Base-by-base conservation (phyloP, 2,329 filamentous ascomycete species). In the Hypoxylon sp. region DNA sequence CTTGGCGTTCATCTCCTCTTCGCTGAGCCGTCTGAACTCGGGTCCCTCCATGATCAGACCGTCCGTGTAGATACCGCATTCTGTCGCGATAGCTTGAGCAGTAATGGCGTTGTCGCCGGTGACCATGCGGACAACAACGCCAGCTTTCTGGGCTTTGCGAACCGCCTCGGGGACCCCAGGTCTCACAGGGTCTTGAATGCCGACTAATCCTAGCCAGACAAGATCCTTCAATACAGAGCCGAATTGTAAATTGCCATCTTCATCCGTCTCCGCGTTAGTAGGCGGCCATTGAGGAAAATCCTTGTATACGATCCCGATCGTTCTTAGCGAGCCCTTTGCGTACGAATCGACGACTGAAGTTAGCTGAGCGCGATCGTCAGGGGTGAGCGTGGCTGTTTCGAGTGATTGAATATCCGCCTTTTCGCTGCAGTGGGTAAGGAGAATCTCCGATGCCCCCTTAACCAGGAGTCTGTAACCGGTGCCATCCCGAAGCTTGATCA, bases 121-220 rank as follows among this genome's bases (percentile, higher is more conserved):
- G 46, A 91, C 88, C 88, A 91, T 91, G 66, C 88, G 87, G 43
- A 90, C 87, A 52, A 85, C 80, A 13, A 92, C 88, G 51, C 88
- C 88, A 15, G 89, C 89, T 21, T 79, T 80, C 64, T 87, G 83
- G 60, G 88, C 90, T 68, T 84, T 84, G 56, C 79, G 77, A 51
- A 92, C 89, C 40, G 89, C 88, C 43, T 85, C 81, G 11, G 84
- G 80, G 18, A 91, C 89, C 64, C 88, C 87, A 4, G 83, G 80
- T 53, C 89, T 80, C 15, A 91, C 83, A 27, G 89, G 89, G 72
- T 92, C 89, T 70, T 91, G 88, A 68, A 92, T 91, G 65, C 88
- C 89, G 45, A 90, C 87, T 35, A 91, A 78, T 15, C 86, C 86
- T 63, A 92, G 76, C 77, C 92, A 90, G 3, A 83, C 86, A 84